Base-by-base conservation (phyloP, 2,329 filamentous ascomycete species). In the Teratosphaeria viscida region DNA sequence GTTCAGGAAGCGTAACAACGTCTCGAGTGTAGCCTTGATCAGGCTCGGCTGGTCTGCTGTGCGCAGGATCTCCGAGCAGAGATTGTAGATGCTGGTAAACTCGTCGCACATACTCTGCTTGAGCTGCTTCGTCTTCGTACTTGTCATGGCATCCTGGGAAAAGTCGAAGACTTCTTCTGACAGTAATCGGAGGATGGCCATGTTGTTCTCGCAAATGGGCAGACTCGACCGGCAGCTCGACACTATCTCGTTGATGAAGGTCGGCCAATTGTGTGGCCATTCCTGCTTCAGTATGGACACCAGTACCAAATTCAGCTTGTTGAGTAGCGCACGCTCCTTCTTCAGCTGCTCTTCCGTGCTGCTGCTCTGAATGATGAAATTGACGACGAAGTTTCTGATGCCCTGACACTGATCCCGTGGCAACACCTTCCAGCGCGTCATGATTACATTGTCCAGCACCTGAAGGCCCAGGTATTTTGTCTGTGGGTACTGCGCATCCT, bases 181-280 rank as follows among this genome's bases (percentile, higher is more conserved):
- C 54, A 99, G 83, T 68, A 99, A 79, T 61, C 94, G 87, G 67
- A 99, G 83, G 68, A 99, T 97, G 65, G 90, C 91, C 94, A 99
- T 99, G 81, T 99, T 99, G 80, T 99, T 99, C 79, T 99, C 94
- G 83, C 95, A 99, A 69, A 99, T 95, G 43, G 92, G 94, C 58
- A 99, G 81, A 76, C 89, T 96, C 67, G 90, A 92, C 74, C 95
- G 92, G 77, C 92, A 97, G 59, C 94, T 92, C 26, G 90, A 88
- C 69, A 99, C 91, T 76, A 99, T 99, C 79, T 99, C 94, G 80
- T 97, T 97, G 82, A 99, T 97, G 77, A 99, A 99, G 23, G 91
- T 96, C 11, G 95, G 94, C 94, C 95, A 99, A 81, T 99, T 95
- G 78, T 97, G 92, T 60, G 94, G 94, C 94, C 94, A 99, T 77